These are phyloP conservation scores for Capsella bursapastoris DNA, from an alignment of 345 rosid genomes.

Conservation along the genomic window DNA sequence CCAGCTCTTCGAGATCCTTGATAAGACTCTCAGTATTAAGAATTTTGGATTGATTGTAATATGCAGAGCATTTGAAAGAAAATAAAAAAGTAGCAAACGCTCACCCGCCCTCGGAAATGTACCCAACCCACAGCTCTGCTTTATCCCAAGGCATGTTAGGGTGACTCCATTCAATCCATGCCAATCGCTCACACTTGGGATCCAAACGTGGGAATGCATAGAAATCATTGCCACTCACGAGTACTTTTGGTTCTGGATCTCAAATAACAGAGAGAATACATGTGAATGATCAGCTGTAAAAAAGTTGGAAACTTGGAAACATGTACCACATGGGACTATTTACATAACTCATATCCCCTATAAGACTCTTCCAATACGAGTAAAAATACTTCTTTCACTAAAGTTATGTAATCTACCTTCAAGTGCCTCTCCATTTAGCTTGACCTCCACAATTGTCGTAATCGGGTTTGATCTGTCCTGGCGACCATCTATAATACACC, in stretches of 20 bases:
- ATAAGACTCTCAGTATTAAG: not conserved
- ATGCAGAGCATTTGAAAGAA: not conserved
- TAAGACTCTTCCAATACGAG: not conserved
- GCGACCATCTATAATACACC: slow-evolving; percentile 64
- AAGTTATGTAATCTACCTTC: slow-evolving; percentile 54
- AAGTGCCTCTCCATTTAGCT: slow-evolving; percentile 51
- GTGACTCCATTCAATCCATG: slow-evolving; percentile 94
- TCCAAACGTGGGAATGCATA: slow-evolving; percentile 96
- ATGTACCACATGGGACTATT: not conserved
- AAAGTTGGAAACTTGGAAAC: not conserved
- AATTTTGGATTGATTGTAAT: not conserved
- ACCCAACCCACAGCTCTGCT: slow-evolving; percentile 93
- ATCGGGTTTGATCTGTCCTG: slow-evolving; percentile 57
- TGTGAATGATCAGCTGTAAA: not conserved
- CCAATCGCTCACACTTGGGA: slow-evolving; percentile 65
- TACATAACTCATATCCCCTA: slow-evolving; percentile 8
- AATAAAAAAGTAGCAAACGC: slow-evolving; percentile 1
- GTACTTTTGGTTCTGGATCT: slow-evolving; percentile 70
- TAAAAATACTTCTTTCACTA: not conserved
- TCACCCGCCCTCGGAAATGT: slow-evolving; percentile 81
- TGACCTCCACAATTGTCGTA: slow-evolving; percentile 61
- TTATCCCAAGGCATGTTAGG: slow-evolving; percentile 99
- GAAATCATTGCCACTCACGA: slow-evolving; percentile 82
- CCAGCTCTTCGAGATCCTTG: not conserved
- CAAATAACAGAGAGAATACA: not conserved